Base-by-base conservation (phyloP, 2,329 filamentous ascomycete genomes). In the Sporothrix luriei region DNA sequence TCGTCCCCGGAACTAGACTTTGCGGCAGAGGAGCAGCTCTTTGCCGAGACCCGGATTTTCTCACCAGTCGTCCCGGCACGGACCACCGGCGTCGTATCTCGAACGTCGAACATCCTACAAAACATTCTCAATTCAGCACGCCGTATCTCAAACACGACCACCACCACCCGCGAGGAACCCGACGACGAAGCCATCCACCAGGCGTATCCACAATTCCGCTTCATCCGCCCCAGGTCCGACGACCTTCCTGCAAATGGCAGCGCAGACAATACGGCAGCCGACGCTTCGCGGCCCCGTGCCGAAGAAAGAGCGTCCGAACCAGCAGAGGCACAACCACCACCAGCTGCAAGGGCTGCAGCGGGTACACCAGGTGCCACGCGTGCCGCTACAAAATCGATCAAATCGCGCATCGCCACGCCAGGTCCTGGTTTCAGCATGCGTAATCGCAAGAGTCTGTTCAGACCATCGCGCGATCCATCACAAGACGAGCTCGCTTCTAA, bases 21-120 rank as follows among this genome's bases (percentile, higher is more conserved):
- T 72, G 73, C 70, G 13, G 75, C 77, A 13, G 81, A 82, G 68
- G 79, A 76, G 64, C 71, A 70, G 21, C 59, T 82, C 6, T 82
- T 77, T 71, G 67, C 72, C 1, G 71, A 77, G 43, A 78, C 80
- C 38, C 73, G 72, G n/a, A 69, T 83, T 68, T 71, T 75, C 69
- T 71, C 78, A 64, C 74, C 75, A 2, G 24, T 64, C 16, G 46
- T 72, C 46, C 62, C 68, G 10, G 38, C 66, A 7, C 52, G 68
- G 5, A 19, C 64, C 13, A 54, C 29, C 6, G 26, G 66, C 59
- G 66, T 73, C 33, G 54, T 71, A 3, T 46, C 72, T 14, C 59
- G 62, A 29, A 71, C 72, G 1, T 73, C 72, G 52, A 72, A 66
- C 66, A 57, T 71, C 13, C 66, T 74, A 29, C 69, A 71, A 6